These are phyloP conservation scores for Yarrowia deformans DNA, from an alignment of 805 yeast species.

Conservation along the genomic window DNA sequence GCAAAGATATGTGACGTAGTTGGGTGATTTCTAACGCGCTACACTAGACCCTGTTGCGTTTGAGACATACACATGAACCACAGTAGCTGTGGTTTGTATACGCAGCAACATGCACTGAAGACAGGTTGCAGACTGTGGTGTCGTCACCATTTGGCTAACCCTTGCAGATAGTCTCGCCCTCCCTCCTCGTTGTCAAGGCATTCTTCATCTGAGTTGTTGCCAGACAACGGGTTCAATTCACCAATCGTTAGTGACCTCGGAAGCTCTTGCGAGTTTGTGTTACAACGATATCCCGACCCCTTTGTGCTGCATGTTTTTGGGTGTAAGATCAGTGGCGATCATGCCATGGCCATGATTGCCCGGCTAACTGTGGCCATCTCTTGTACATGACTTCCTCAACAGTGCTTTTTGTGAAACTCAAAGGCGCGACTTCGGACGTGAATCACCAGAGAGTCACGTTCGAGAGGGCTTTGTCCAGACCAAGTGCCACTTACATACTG, in stretches of 20 bases:
- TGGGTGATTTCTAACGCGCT: background rate
- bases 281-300: background rate
- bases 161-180: conserved; percentile 1
- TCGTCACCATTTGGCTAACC: conserved; percentile 13
- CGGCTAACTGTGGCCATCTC: conserved; percentile 20
- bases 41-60: conserved; percentile 12
- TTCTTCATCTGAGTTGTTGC: too few species aligned
- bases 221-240: background rate
- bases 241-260: background rate
- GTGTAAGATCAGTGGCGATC: conserved; percentile 8
- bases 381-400: background rate
- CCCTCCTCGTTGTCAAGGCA: too few species aligned
- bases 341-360: background rate
- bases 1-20: background rate
- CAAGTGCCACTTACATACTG: background rate
- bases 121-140: conserved; percentile 5
- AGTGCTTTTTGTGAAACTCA: background rate
- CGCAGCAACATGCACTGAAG: conserved; percentile 14
- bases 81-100: conserved; percentile 3
- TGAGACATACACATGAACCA: conserved; percentile 1
- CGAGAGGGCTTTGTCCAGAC: background rate
- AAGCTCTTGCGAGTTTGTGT: background rate
- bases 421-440: background rate
- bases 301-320: background rate
- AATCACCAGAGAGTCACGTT: conserved; percentile 21